A percentile compares a stretch with the other conserved stretches of the same genome.
Evolutionary conservation across 345 rosid species (phyloP).

Genomic region (Sonneratia alba): DNA sequence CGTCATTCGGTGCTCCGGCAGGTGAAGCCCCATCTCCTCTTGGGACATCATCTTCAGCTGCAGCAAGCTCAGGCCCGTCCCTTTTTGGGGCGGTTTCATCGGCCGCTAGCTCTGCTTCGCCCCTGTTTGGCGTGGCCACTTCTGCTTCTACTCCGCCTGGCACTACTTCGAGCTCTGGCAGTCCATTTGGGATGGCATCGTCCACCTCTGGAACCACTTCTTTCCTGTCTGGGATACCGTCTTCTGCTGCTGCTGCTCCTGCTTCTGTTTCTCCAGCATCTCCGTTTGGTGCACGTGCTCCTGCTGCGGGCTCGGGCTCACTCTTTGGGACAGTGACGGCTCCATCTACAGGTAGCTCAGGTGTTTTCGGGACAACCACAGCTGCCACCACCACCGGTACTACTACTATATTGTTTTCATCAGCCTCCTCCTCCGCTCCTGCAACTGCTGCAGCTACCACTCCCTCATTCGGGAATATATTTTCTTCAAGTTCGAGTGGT

Average conservation of each 20-base stretch:
- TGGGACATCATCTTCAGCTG: slow-evolving; percentile 8
- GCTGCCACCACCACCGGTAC: slow-evolving; percentile 16
- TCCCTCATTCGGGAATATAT: slow-evolving; percentile 15
- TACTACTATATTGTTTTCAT: slow-evolving; percentile 16
- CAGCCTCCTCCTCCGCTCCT: slow-evolving; percentile 17
- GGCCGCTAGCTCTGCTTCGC: slow-evolving; percentile 4
- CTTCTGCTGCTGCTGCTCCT: slow-evolving; percentile 2
- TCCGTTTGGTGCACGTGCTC: background rate
- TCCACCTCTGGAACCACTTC: background rate
- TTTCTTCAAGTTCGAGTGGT: slow-evolving; percentile 15
- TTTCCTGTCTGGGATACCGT: slow-evolving; percentile 1
- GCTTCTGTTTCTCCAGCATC: slow-evolving; percentile 6
- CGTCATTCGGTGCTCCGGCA: slow-evolving; percentile 6
- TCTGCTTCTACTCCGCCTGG: slow-evolving; percentile 1
- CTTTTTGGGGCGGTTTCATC: slow-evolving; percentile 14
- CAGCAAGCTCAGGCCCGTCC: slow-evolving; percentile 10
- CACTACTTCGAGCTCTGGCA: background rate
- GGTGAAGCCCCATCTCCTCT: slow-evolving; percentile 8
- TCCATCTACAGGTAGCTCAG: slow-evolving; percentile 9
- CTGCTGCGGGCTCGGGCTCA: slow-evolving; percentile 7
- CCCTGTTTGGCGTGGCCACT: slow-evolving; percentile 15
- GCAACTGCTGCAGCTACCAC: slow-evolving; percentile 12
- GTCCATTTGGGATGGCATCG: background rate
- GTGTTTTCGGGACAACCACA: background rate
- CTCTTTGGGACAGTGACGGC: slow-evolving; percentile 20